Base-by-base conservation (phyloP, 345 rosid species). In the Acer yangbiense region DNA sequence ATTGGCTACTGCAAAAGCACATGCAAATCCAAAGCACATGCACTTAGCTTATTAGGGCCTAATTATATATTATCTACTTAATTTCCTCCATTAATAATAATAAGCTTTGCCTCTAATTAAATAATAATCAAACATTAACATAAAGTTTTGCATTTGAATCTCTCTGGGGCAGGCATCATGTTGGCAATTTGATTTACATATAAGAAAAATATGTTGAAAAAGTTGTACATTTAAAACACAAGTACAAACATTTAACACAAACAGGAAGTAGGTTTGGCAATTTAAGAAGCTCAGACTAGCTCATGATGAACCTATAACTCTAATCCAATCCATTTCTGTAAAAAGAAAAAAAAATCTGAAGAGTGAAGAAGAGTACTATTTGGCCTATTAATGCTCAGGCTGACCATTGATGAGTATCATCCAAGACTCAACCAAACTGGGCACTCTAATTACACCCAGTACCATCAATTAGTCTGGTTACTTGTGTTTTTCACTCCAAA, bases 11-110 rank as follows among this genome's bases (percentile, higher is more conserved):
- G 21, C 44, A 2, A n/a, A 13, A 71, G 52, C 76, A 62, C 75
- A 72, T 57, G 74, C 75, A 71, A 71, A 18, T 54, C 61, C 43
- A 27, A 25, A 55, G 25, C 75, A 71, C 61, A 74, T 74, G 77
- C 60, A 74, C 7, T 8, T 32, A 29, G 10, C 69, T 35, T 39
- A 18, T 65, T 32, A 29, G 69, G 23, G 10, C 69, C 7, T 54
- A 54, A 54, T 54, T 16, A 50, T 62, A 35, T 13, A 25, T 32
- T 41, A 29, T 65, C 46, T 65, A 46, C 4, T 6, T 32, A 32
- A 63, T 29, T 43, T 7, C 11, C 46, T 8, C 46, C 39, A 35
- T 35, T 32, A 43, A 7, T 43, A 43, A 7, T 43, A 43, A 43
- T 7, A 43, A 72, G 12, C 3, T 27, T 9, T 18, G 11, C 39